Evolutionary conservation across 345 rosid genomes (phyloP), one percentile per base, ranked within the genome.

Genomic region (Arabidopsis thaliana): DNA sequence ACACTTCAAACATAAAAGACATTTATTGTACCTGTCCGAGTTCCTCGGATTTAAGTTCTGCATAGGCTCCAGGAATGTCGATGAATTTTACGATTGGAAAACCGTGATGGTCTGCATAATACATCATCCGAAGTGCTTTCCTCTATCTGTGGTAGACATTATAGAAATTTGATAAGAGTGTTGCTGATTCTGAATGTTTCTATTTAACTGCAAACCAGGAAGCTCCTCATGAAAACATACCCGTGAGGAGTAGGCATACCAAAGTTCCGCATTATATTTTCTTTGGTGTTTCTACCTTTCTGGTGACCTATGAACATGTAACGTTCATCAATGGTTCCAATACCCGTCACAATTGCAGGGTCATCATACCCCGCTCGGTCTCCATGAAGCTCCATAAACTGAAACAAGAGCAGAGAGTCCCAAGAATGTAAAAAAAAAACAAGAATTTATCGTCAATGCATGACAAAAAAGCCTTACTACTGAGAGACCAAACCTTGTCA

Each of bases 181-280:
- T 45, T 64, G 42, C 36, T 58, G 72, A 80, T 23, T 53, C 44
- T 45, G 45, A 59, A 75, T 28, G 16, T 38, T n/a, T 41, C 57
- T 34, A 61, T 61, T 38, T 32, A 23, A 52, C 45, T 40, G 23
- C 33, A 41, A 53, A 30, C 5, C 20, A 59, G 32, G 34, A 28
- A 72, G 45, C 16, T 64, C 55, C 44, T 63, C 73, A 11, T 28
- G 65, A 55, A 30, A 23, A 63, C 86, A 67, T 88, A 95, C 99
- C 98, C 99, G 62, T 92, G 99, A 53, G 99, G 99, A 59, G 99
- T 95, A 77, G 99, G 99, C 99, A 92, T 95, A 67, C 99, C 99
- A 83, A 95, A 95, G 83, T 95, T 95, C 46, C 94, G 93, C 82
- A 84, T 84, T 51, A 95, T 89, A 79, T 90, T 89, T 79, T 95